A percentile compares a stretch with the other conserved stretches of the same genome.
phyloP scores from a whole-genome alignment of 257 asterid genomes.

The Nicotiana noctiflora region DNA sequence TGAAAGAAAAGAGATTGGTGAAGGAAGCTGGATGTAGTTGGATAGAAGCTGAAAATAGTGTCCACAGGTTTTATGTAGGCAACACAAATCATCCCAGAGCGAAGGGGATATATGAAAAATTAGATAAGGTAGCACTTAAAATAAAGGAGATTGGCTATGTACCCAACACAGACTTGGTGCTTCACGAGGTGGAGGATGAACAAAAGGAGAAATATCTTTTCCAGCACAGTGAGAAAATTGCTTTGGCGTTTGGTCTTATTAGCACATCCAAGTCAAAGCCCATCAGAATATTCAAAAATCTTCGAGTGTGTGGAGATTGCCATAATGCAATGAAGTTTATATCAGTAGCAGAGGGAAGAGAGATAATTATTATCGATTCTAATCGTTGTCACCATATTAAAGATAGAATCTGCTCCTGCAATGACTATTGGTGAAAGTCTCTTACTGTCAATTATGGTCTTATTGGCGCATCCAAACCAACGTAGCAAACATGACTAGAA shows the following conservation, averaged over 20 bases:
- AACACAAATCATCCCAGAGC: conserved; percentile 75
- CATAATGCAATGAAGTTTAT: conserved; percentile 64
- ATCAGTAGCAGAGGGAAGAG: conserved; percentile 65
- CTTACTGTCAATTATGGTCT: not conserved
- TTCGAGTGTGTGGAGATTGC: conserved; percentile 89
- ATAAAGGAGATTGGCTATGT: conserved; percentile 72
- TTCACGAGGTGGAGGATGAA: conserved; percentile 87
- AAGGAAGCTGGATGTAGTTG: conserved; percentile 97
- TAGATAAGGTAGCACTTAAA: conserved; percentile 30
- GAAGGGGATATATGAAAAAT: conserved; percentile 47
- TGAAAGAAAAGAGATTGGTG: conserved; percentile 63
- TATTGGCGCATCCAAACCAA: not conserved
- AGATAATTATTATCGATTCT: conserved; percentile 78
- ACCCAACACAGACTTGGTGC: conserved; percentile 60
- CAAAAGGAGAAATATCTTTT: conserved; percentile 60
- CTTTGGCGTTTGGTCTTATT: conserved; percentile 78
- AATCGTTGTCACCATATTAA: conserved; percentile 82
- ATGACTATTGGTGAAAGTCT: conserved; percentile 62
- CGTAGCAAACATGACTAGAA: not conserved
- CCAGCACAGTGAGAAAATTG: conserved; percentile 89
- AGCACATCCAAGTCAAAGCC: conserved; percentile 49
- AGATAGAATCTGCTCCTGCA: conserved; percentile 75
- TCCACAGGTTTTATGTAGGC: conserved; percentile 81
- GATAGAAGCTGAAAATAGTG: conserved; percentile 68
- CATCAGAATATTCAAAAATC: conserved; percentile 72